These are phyloP conservation scores for Lophiotrema nucula DNA, from an alignment of 495 filamentous ascomycete genomes.

Conservation along the genomic window DNA sequence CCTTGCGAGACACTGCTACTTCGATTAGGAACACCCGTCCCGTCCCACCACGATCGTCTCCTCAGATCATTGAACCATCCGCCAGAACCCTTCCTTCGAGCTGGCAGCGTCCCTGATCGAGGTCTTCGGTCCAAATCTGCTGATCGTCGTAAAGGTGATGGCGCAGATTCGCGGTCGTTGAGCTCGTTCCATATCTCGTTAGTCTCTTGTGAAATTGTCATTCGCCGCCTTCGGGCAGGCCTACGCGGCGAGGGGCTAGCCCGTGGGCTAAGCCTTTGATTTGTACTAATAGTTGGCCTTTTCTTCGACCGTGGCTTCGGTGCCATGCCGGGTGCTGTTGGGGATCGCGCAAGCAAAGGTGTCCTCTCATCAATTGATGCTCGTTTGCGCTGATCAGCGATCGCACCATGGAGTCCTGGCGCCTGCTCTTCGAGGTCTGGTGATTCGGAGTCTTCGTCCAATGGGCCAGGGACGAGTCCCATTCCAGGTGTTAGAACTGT, in stretches of 20 bases:
- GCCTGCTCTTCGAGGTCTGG: constrained; percentile 55
- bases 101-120: constrained; percentile 28
- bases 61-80: constrained; percentile 19
- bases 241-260: constrained; percentile 21
- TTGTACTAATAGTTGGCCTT: constrained; percentile 16
- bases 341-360: constrained; percentile 25
- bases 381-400: constrained; percentile 20
- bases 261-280: constrained; percentile 5
- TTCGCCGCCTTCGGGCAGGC: constrained; percentile 27
- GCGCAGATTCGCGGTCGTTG: constrained; percentile 32
- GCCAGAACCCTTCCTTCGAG: constrained; percentile 10
- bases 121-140: constrained; percentile 27
- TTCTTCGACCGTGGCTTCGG: constrained; percentile 23
- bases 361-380: constrained; percentile 23
- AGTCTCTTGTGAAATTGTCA: constrained; percentile 31
- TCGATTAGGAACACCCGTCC: background rate
- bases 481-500: constrained; percentile 66
- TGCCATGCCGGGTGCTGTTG: constrained; percentile 15
- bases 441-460: constrained; percentile 23
- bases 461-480: constrained; percentile 57
- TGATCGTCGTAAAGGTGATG: constrained; percentile 24
- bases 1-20: constrained; percentile 17
- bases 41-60: constrained; percentile 35
- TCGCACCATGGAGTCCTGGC: constrained; percentile 18
- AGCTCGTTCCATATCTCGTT: constrained; percentile 44